Evolutionary conservation across 805 yeast species (phyloP), one percentile per base, ranked within the genome.

Genomic region (Lipomyces japonicus): DNA sequence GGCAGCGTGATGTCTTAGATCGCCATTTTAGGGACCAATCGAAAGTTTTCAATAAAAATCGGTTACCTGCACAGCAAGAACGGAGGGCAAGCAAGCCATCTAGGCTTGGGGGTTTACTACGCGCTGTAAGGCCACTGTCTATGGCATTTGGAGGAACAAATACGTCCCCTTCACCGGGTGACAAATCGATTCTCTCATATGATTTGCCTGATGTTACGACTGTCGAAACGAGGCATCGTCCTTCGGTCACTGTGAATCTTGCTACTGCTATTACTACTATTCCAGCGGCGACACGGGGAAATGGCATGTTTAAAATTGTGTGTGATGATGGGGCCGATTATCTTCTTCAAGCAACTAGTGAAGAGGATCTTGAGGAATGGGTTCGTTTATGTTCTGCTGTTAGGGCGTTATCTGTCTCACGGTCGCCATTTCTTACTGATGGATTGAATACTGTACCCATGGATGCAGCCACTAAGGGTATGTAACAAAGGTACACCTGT

Each of bases 351-450:
- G 82, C 91, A 0, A 63, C 76, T 0, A 71, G 67, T 53, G 82
- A 80, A 4, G 53, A 62, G 1, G 95, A 86, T 26, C 77, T 84
- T 48, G 79, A 77, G 45, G 87, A 81, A 38, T 90, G 97, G 97
- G 71, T 86, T 1, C 73, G 71, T 42, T 51, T 42, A 53, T 51
- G 63, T 21, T 36, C 48, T 36, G 19, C 43, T 46, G 53, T 67
- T 51, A 55, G 69, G 51, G 57, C 60, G 58, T 49, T 49, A 16
- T 57, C 64, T 19, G 48, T 44, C 10, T 40, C 42, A 18, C 47
- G 47, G 42, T 39, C 44, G 6, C 57, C 53, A 22, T 41, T 24
- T n/a, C 18, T 32, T 16, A 14, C 14, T 16, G 45, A 42, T 2
- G 31, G 25, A 3, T 10, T 38, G 24, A 38, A 32, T 16, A 19